Evolutionary conservation across 164 flowering plant genomes (phyloP), one percentile per base, ranked within the genome.

Genomic region (Magnolia kwangsiensis): DNA sequence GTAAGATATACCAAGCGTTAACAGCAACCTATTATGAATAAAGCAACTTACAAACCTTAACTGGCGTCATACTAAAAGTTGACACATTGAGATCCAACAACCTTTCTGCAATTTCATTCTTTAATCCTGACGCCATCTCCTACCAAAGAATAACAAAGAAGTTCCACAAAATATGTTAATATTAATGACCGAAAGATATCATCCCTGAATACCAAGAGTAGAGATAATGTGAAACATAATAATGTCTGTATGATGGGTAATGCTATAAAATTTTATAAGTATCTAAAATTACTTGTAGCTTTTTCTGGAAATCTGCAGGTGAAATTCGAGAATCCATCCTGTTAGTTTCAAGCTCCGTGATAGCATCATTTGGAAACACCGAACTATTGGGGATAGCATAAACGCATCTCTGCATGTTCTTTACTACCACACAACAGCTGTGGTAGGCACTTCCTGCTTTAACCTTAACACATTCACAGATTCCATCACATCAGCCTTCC

Each of bases 381-480:
- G 88, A 82, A 74, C 71, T 81, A 72, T 79, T 82, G 77, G 99
- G 99, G 76, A 96, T 82, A 55, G 98, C 99, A 85, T 85, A 94
- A 16, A 94, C 84, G 78, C 99, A 92, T 84, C 98, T 89, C 79
- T 89, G 92, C 88, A 90, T 89, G 77, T 94, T 94, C 87, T 87
- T 96, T 23, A 96, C 94, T 78, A 94, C 91, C 72, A 87, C 90
- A 79, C 99, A 93, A 81, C 98, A 96, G 81, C 99, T 96, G 1
- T 85, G 90, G 83, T 87, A 92, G 66, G 86, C 78, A 65, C 55
- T 83, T 76, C 96, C 96, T 51, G 87, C 86, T 87, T 92, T 96
- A 27, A 96, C 98, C 99, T 82, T 67, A 63, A 20, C 23, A 64
- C 29, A 64, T 63, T 4, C 45, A 5, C 24, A 69, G 19, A 69